Evolutionary conservation across 495 filamentous ascomycete genomes (phyloP), one percentile per base, ranked within the genome.

Genomic region (Aspergillus leporis): DNA sequence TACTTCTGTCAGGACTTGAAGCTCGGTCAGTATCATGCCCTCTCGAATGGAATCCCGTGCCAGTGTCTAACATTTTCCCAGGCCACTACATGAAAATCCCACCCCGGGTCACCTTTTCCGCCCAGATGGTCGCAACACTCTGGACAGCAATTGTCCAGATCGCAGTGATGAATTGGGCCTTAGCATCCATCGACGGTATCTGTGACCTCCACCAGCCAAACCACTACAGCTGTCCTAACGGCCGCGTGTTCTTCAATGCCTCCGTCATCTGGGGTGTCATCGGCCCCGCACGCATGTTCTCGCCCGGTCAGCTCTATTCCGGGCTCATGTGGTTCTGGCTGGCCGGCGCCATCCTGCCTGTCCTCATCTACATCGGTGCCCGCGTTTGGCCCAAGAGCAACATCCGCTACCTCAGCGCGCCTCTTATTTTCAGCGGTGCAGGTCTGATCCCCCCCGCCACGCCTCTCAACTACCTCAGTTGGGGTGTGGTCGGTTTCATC

Each of bases 11-110:
- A 74, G 58, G 82, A 85, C 53, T 61, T 85, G 36, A 84, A 86
- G 59, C 63, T 83, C 14, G 70, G 70, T 74, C 53, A 19, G 66
- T 60, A 12, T 32, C 1, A 1, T 41, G 18, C 34, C 18, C 3
- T 7, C 32, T 43, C 43, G 32, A 0, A 52, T 53, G n/a, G n/a
- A 10, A 34, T 23, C n/a, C 47, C 58, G 53, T 51, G 55, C 49
- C 16, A 16, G 28, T 28, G 6, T 12, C 55, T 41, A 34, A 57
- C 21, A 1, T 6, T 41, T 8, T 14, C 5, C 16, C 36, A 76
- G 84, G 79, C 6, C 85, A 88, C 69, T 89, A 89, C 65, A 83
- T 87, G 79, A 89, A 89, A 64, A 70, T 88, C 5, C 84, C 86
- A 0, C 84, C 83, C 8, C 75, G 83, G 3, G 74, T 84, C 3